Evolutionary conservation across 2,329 filamentous ascomycete genomes (phyloP).

Genomic region (Verticillium isaacii): DNA sequence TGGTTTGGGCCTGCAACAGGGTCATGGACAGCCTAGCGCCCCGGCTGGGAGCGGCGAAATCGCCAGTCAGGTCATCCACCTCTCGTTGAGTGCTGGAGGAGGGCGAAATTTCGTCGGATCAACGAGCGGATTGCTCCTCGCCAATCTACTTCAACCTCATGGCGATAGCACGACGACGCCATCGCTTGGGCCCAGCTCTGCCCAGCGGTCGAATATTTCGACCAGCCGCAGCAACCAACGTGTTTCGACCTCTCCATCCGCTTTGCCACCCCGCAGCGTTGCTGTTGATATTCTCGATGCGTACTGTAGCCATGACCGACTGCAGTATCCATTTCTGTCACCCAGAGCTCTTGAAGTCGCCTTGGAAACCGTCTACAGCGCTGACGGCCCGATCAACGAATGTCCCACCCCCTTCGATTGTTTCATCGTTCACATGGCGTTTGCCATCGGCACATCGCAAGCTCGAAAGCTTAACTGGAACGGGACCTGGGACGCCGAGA

Average conservation of each 20-base stretch:
- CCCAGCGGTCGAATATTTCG: background rate
- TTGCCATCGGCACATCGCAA: slow-evolving; percentile 37
- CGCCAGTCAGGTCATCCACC: slow-evolving; percentile 34
- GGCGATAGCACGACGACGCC: background rate
- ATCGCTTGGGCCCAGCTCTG: slow-evolving; percentile 4
- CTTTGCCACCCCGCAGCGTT: slow-evolving; percentile 26
- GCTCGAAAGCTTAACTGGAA: slow-evolving; percentile 40
- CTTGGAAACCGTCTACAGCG: slow-evolving; percentile 24
- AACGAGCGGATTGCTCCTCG: slow-evolving; percentile 33
- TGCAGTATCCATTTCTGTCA: slow-evolving; percentile 36
- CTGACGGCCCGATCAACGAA: background rate
- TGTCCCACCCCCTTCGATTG: slow-evolving; percentile 20
- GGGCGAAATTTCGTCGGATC: slow-evolving; percentile 36
- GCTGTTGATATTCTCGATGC: slow-evolving; percentile 31
- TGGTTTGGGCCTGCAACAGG: background rate
- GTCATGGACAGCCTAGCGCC: background rate
- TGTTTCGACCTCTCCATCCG: slow-evolving; percentile 1
- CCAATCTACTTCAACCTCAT: slow-evolving; percentile 29
- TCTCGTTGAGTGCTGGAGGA: slow-evolving; percentile 35
- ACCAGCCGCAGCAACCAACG: slow-evolving; percentile 2
- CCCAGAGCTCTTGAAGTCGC: slow-evolving; percentile 21
- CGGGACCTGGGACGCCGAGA: slow-evolving; percentile 34
- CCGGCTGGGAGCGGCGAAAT: slow-evolving; percentile 21
- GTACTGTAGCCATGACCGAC: slow-evolving; percentile 36
- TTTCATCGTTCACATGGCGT: slow-evolving; percentile 37